Percentiles rank a stretch among this genome's conserved stretches.
These are phyloP conservation scores for Russula virescens DNA, from an alignment of 768 basidiomycete genomes.

Conservation along the genomic window DNA sequence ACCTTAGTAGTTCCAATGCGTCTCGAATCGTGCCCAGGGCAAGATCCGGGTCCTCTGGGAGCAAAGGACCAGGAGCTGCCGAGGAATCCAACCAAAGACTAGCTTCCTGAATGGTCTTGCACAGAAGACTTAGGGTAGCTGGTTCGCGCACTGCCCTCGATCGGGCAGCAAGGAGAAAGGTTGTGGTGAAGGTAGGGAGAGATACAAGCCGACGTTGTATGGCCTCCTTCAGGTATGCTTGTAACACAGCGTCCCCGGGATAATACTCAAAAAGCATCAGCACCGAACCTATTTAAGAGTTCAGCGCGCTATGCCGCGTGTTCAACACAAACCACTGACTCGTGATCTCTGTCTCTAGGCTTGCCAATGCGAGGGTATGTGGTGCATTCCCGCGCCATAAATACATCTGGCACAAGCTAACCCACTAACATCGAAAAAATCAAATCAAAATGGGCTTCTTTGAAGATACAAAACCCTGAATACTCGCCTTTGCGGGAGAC, in stretches of 20 bases:
- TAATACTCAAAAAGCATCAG: constrained; percentile 60
- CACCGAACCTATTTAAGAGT: constrained; percentile 51
- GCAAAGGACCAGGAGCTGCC: constrained; percentile 49
- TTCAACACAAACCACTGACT: constrained; percentile 39
- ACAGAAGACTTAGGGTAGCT: constrained; percentile 65
- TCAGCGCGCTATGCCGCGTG: background rate
- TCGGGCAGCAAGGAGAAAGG: constrained; percentile 60
- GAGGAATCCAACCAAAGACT: constrained; percentile 55
- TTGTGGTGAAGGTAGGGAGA: constrained; percentile 53
- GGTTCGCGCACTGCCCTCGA: constrained; percentile 58
- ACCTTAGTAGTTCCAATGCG: constrained; percentile 16
- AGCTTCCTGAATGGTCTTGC: constrained; percentile 55
- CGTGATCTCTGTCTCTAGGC: constrained; percentile 52
- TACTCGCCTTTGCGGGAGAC: constrained; percentile 53
- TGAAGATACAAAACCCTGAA: background rate
- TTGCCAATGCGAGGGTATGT: constrained; percentile 28
- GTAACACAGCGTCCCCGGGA: constrained; percentile 64
- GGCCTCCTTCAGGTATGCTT: constrained; percentile 57
- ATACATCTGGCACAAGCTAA: constrained; percentile 55
- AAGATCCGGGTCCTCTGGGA: constrained; percentile 42
- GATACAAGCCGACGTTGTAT: constrained; percentile 53
- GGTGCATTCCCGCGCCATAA: constrained; percentile 41
- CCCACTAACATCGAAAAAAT: constrained; percentile 47
- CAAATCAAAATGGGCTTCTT: constrained; percentile 1
- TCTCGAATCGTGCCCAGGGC: constrained; percentile 45